Evolutionary conservation across 2,329 filamentous ascomycete genomes (phyloP).

Genomic region (Furcasterigmium furcatum): DNA sequence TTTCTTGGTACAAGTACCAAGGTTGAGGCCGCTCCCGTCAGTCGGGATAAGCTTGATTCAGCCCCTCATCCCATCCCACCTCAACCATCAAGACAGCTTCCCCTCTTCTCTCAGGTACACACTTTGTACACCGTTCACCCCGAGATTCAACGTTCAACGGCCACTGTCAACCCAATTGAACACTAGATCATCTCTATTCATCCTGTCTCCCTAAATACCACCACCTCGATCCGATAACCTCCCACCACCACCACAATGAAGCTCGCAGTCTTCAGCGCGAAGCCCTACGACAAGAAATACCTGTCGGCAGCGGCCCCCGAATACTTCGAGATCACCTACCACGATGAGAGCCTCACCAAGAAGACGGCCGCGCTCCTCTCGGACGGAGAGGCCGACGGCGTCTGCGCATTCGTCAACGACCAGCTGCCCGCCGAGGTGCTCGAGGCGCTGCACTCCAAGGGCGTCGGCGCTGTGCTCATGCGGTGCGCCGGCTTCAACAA

Average conservation of each 20-base stretch:
- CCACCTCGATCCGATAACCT: not conserved
- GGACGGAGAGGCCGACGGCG: constrained; percentile 47
- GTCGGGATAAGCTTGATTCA: not conserved
- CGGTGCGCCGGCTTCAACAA: constrained; percentile 70
- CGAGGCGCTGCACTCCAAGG: constrained; percentile 40
- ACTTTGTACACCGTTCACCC: too few relatives aligned
- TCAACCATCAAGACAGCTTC: too few relatives aligned
- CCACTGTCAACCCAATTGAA: too few relatives aligned
- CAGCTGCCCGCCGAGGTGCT: constrained; percentile 48
- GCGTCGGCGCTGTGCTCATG: constrained; percentile 57
- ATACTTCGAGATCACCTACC: constrained; percentile 49
- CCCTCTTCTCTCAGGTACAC: too few relatives aligned
- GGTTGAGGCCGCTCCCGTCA: not conserved
- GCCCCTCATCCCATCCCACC: not conserved
- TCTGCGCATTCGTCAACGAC: constrained; percentile 71
- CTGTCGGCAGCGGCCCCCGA: constrained; percentile 38
- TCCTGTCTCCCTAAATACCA: not conserved
- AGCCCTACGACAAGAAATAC: constrained; percentile 59
- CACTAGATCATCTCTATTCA: too few relatives aligned
- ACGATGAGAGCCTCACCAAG: constrained; percentile 52
- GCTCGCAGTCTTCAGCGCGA: constrained; percentile 62
- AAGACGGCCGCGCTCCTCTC: constrained; percentile 49
- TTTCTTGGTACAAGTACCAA: not conserved
- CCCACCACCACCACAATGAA: constrained; percentile 38
- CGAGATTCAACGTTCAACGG: too few relatives aligned